Evolutionary conservation across 2,329 filamentous ascomycete genomes (phyloP).

Genomic region (Colletotrichum graminicola): DNA sequence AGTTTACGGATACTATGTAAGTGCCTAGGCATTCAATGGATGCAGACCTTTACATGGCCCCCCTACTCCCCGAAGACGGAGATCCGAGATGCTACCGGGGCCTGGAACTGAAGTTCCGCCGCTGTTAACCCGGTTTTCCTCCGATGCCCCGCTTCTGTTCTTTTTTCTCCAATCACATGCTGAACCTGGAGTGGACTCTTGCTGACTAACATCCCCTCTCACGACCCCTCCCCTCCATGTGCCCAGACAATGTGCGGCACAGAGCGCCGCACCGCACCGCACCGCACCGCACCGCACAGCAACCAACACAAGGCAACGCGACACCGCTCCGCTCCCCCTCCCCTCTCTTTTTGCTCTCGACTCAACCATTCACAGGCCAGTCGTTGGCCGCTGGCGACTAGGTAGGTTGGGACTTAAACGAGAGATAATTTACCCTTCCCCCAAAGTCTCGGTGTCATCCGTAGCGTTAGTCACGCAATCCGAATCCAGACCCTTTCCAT

Average conservation of each 20-base stretch:
- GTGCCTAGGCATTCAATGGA: background rate
- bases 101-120: constrained; percentile 21
- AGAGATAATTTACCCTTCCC: constrained; percentile 25
- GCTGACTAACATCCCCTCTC: constrained; percentile 14
- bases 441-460: constrained; percentile 26
- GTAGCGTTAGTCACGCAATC: constrained; percentile 41
- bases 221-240: constrained; percentile 29
- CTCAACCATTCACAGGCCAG: background rate
- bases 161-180: constrained; percentile 20
- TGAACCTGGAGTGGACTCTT: no score
- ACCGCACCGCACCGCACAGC: background rate
- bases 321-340: background rate
- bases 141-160: constrained; percentile 9
- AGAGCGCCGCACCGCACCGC: constrained; percentile 4
- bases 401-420: constrained; percentile 13
- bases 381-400: constrained; percentile 1
- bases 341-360: constrained; percentile 1
- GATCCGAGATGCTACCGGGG: constrained; percentile 19
- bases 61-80: constrained; percentile 20
- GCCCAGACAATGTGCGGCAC: constrained; percentile 5
- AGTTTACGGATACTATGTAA: background rate
- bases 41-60: background rate
- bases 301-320: constrained; percentile 6
- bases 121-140: constrained; percentile 17
- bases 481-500: constrained; percentile 10